Conservation (phyloP, 1,139 yeast species). For the Candida buenavistaensis region DNA sequence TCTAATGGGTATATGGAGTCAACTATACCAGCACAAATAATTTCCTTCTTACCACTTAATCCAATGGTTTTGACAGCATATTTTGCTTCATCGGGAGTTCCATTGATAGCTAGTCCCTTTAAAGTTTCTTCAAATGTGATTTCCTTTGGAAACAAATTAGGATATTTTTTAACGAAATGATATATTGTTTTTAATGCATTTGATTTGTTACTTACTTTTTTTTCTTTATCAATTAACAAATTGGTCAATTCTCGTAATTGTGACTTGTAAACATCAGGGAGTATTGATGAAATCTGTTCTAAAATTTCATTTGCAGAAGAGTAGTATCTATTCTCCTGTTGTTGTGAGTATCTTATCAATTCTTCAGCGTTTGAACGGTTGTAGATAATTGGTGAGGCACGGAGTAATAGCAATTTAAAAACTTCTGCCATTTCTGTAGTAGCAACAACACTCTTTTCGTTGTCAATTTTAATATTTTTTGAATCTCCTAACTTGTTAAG, state of each 20-base stretch:
- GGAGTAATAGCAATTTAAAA: conserved; percentile 56
- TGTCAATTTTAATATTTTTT: conserved; percentile 42
- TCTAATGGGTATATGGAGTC: conserved; percentile 54
- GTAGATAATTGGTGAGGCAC: conserved; percentile 62
- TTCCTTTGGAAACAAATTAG: conserved; percentile 39
- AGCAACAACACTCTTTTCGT: conserved; percentile 36
- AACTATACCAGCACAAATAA: conserved; percentile 37
- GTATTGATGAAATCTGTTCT: conserved; percentile 56
- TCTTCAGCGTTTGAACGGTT: conserved; percentile 65
- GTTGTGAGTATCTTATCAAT: conserved; percentile 49
- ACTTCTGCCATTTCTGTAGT: conserved; percentile 51
- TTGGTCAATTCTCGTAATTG: conserved; percentile 55
- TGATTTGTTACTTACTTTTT: conserved; percentile 14
- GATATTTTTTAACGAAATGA: conserved; percentile 54
- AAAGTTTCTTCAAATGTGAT: conserved; percentile 40
- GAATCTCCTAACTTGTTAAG: conserved; percentile 53
- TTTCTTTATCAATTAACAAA: conserved; percentile 27
- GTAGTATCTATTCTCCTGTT: conserved; percentile 27
- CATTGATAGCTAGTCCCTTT: conserved; percentile 46
- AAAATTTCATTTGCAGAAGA: conserved; percentile 52
- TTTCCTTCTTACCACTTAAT: conserved; percentile 43
- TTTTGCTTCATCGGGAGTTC: conserved; percentile 63
- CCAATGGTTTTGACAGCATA: conserved; percentile 65
- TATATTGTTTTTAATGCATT: conserved; percentile 54
- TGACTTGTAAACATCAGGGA: conserved; percentile 65